These are phyloP conservation scores for Scalesia atractyloides DNA, from an alignment of 129 eudicot genomes.

Conservation along the genomic window DNA sequence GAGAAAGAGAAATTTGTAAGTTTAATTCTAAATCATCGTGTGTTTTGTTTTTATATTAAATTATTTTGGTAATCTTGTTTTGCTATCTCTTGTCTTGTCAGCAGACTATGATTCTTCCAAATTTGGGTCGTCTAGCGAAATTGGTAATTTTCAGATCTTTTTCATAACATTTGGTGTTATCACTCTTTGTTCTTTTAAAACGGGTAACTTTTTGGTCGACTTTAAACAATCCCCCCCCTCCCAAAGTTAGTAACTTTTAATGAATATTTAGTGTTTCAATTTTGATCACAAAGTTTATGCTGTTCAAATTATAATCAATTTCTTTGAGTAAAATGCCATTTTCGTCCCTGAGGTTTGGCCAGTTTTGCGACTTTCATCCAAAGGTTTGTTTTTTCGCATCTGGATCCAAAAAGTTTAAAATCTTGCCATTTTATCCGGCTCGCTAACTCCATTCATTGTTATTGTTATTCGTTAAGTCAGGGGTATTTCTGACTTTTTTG, in stretches of 20 bases:
- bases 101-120: slow-evolving; percentile 97
- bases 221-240: background rate
- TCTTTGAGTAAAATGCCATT: background rate
- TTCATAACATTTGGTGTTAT: background rate
- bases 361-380: no score
- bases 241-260: background rate
- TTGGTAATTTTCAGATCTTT: slow-evolving; percentile 55
- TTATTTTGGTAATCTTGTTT: slow-evolving; percentile 9
- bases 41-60: slow-evolving; percentile 2
- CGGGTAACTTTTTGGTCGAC: background rate
- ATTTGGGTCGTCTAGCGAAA: slow-evolving; percentile 88
- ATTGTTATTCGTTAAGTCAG: no score
- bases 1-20: slow-evolving; percentile 93
- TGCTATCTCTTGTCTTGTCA: slow-evolving; percentile 34
- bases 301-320: background rate
- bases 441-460: no score
- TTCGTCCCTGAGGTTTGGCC: no score
- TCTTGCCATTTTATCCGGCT: no score
- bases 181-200: background rate
- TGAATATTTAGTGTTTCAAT: background rate
- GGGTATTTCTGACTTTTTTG: no score
- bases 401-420: no score
- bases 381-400: no score
- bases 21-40: slow-evolving; percentile 5
- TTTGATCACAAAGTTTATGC: background rate